Evolutionary conservation across 2,329 filamentous ascomycete species (phyloP).

Genomic region (Verticillium klebahnii): DNA sequence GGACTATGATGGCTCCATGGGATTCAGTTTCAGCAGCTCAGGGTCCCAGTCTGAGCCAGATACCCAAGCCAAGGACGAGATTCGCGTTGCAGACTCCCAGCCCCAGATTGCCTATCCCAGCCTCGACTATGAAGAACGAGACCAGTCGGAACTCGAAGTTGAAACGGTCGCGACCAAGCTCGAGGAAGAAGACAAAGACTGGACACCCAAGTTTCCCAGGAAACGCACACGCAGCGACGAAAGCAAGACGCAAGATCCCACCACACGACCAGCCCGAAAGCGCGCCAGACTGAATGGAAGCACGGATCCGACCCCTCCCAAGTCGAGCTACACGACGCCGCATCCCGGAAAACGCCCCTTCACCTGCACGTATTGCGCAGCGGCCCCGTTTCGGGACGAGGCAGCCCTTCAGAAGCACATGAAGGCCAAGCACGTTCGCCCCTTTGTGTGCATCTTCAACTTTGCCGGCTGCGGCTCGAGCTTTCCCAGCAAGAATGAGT

Average conservation of each 20-base stretch:
- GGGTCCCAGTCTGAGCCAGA: not conserved
- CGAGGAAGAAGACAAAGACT: slow-evolving; percentile 7
- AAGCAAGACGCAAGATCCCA: not conserved
- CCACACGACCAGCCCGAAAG: not conserved
- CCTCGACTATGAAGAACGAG: slow-evolving; percentile 13
- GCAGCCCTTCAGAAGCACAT: slow-evolving; percentile 42
- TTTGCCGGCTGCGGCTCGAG: slow-evolving; percentile 69
- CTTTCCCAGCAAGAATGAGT: slow-evolving; percentile 86
- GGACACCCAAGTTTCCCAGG: slow-evolving; percentile 6
- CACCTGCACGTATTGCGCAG: slow-evolving; percentile 30
- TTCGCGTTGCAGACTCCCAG: not conserved
- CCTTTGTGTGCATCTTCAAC: slow-evolving; percentile 73
- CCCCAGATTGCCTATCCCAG: slow-evolving; percentile 3
- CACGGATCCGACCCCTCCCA: not conserved
- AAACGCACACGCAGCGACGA: slow-evolving; percentile 9
- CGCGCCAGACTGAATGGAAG: not conserved
- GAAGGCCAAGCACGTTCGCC: slow-evolving; percentile 49
- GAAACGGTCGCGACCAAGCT: not conserved
- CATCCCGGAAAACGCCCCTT: slow-evolving; percentile 10
- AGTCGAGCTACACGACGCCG: not conserved
- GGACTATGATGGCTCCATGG: not conserved
- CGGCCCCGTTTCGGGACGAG: slow-evolving; percentile 39
- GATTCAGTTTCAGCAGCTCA: not conserved
- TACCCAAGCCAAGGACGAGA: slow-evolving; percentile 4
- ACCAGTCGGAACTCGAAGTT: slow-evolving; percentile 9